Conservation (phyloP, 768 basidiomycete species). For the Gymnopilus junonius region DNA sequence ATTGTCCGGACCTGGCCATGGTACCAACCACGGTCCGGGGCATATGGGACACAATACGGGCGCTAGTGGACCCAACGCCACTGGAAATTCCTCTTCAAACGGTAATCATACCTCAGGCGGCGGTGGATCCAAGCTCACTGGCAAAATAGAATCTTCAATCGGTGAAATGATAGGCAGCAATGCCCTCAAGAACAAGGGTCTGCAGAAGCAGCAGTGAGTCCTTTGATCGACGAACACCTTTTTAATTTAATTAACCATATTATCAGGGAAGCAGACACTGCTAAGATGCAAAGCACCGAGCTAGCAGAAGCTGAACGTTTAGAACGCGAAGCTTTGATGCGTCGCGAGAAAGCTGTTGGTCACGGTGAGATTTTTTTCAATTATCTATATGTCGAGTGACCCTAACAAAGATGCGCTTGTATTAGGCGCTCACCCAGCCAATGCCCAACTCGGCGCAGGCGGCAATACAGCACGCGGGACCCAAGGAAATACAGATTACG, state of each 20-base stretch:
- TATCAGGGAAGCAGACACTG: slow-evolving; percentile 46
- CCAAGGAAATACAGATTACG: too few relatives aligned
- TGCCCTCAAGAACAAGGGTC: slow-evolving; percentile 50
- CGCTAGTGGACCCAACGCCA: slow-evolving; percentile 4
- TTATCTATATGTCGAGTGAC: background rate
- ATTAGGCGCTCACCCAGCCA: slow-evolving; percentile 32
- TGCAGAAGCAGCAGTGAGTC: slow-evolving; percentile 52
- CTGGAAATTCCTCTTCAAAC: slow-evolving; percentile 26
- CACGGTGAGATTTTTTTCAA: slow-evolving; percentile 39
- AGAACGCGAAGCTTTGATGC: slow-evolving; percentile 51
- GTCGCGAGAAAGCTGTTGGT: slow-evolving; percentile 55
- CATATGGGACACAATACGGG: slow-evolving; percentile 16
- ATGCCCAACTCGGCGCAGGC: slow-evolving; percentile 31
- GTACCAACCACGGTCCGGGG: slow-evolving; percentile 7
- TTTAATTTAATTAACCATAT: background rate
- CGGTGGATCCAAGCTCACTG: slow-evolving; percentile 40
- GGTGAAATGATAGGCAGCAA: slow-evolving; percentile 50
- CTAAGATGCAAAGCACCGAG: slow-evolving; percentile 51
- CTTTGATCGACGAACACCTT: background rate
- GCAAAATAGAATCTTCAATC: slow-evolving; percentile 52
- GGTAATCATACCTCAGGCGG: slow-evolving; percentile 22
- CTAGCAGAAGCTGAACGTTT: slow-evolving; percentile 58
- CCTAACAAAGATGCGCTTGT: background rate
- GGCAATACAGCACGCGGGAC: slow-evolving; percentile 9
- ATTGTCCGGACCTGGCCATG: background rate